Conservation (phyloP, 2,329 filamentous ascomycete species). For the Botrytis squamosa region DNA sequence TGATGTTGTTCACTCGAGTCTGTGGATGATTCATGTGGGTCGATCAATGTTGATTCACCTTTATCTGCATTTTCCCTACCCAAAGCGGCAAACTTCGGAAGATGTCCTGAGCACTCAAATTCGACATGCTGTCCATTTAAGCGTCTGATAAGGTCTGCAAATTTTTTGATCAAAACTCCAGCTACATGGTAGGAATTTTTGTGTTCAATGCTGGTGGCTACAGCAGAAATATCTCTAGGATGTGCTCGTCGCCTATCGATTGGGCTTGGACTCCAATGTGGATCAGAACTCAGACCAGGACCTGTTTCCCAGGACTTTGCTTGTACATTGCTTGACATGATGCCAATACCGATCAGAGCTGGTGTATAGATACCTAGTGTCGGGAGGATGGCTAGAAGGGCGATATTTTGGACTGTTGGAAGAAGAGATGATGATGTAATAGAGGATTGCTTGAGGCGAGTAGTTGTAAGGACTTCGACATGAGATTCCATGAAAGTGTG, state of each 20-base stretch:
- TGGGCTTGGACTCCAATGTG: background rate
- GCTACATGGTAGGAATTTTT: background rate
- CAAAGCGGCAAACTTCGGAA: background rate
- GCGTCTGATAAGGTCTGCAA: background rate
- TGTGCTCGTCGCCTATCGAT: background rate
- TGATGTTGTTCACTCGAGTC: background rate
- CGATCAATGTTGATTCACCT: background rate
- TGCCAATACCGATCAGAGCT: constrained; percentile 1
- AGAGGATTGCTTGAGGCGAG: background rate
- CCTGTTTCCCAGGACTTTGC: background rate
- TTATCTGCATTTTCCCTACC: background rate
- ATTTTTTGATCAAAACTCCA: constrained; percentile 3
- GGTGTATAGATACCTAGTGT: constrained; percentile 1
- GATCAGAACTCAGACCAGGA: background rate
- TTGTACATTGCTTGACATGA: constrained; percentile 2
- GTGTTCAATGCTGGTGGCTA: background rate
- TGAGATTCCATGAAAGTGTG: background rate
- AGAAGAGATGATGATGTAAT: background rate
- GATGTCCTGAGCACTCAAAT: background rate
- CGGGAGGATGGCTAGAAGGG: background rate
- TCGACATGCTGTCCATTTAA: background rate
- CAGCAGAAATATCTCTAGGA: background rate
- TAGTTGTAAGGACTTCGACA: background rate
- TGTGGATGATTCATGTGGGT: background rate
- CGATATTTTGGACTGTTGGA: background rate